Evolutionary conservation across 192 early-diverging fungal species (phyloP).

Genomic region (Linnemannia zychae): DNA sequence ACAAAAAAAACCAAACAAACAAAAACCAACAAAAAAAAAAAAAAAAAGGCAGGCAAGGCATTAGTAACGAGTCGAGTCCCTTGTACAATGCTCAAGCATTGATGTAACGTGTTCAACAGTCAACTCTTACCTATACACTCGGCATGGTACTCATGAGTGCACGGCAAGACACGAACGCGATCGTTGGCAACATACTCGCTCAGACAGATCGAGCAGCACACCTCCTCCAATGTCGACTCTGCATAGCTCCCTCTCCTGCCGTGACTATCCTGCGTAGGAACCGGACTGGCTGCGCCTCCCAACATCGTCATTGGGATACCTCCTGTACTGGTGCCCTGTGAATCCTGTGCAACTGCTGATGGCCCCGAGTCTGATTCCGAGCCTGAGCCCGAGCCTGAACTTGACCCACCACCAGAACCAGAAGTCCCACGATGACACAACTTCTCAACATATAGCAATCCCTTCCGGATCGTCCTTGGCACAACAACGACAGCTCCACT

Average conservation of each 20-base stretch:
- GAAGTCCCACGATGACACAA: background rate
- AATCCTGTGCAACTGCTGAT: background rate
- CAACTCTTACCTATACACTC: slow-evolving; percentile 41
- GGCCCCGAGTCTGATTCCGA: background rate
- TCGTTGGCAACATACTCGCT: slow-evolving; percentile 23
- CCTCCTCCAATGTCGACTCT: background rate
- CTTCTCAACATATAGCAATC: background rate
- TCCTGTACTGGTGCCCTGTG: background rate
- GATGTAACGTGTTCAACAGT: too few relatives aligned
- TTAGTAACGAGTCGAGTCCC: too few relatives aligned
- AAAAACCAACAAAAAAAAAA: too few relatives aligned
- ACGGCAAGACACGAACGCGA: slow-evolving; percentile 28
- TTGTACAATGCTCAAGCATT: too few relatives aligned
- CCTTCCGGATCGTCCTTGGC: background rate
- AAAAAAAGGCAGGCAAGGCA: too few relatives aligned
- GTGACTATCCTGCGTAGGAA: background rate
- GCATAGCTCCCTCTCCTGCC: background rate
- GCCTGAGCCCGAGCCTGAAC: background rate
- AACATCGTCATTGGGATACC: background rate
- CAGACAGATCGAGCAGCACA: slow-evolving; percentile 38
- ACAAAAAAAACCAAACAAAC: too few relatives aligned
- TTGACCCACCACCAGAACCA: too few relatives aligned
- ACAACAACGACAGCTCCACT: too few relatives aligned
- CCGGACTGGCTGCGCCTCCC: background rate
- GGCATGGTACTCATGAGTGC: slow-evolving; percentile 43